Base-by-base conservation (phyloP, 176 grass and related monocot species). In the Melocanna baccifera region DNA sequence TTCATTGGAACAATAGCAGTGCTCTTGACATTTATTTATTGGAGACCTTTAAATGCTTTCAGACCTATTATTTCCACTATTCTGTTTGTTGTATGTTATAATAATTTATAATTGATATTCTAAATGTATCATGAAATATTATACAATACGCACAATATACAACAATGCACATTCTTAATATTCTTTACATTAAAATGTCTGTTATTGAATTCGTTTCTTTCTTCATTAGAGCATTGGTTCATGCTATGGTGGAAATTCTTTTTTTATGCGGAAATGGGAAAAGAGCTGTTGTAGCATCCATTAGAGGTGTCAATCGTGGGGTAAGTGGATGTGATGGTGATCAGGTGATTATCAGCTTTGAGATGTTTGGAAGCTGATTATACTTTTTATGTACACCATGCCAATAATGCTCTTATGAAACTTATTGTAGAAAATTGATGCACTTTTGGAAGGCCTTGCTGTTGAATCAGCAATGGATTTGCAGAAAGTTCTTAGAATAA, bases 171-270 rank as follows among this genome's bases (percentile, higher is more conserved):
- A 68, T 86, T 51, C 63, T 83, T 75, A 85, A 75, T 81, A 29
- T 86, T 86, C 46, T 76, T 64, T 75, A 29, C 34, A 77, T 22
- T 78, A 62, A 83, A 84, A 64, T 64, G 22, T 37, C 6, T 50
- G 7, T 59, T 79, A 53, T 61, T 68, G 12, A 46, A 22, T 52
- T 46, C 0, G 41, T 57, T 50, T 75, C 8, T 79, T 59, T 82
- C 62, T 73, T 89, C 70, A 66, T 43, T 87, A 99, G 97, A 92
- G 97, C 97, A 85, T 85, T 99, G 83, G 93, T 99, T 94, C 91
- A 94, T 85, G 91, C 89, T 81, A 94, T 99, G 97, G 90, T 94
- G 77, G 97, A 99, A 80, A 94, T 99, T 85, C 92, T 99, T 76
- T 99, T 99, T 87, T 86, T 94, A 62, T 99, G 97, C 42, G 97